phyloP scores from a whole-genome alignment of 2,329 filamentous ascomycete species.

The Camptophora hylomeconis region DNA sequence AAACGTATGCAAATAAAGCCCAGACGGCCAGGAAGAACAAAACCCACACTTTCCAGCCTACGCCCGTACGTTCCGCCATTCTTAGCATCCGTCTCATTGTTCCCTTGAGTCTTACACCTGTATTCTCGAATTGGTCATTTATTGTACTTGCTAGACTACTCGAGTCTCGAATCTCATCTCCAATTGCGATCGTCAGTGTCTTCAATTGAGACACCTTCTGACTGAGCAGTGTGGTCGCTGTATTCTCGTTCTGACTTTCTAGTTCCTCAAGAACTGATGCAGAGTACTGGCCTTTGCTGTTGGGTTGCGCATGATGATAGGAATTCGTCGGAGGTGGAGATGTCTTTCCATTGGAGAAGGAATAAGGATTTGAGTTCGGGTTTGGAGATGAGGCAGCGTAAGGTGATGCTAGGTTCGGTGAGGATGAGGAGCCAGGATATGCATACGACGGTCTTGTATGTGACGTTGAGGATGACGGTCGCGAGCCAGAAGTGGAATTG shows the following conservation, averaged over 20 bases:
- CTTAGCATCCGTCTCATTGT: slow-evolving; percentile 96
- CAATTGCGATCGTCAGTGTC: slow-evolving; percentile 82
- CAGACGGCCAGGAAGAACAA: slow-evolving; percentile 75
- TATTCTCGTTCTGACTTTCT: slow-evolving; percentile 87
- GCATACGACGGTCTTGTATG: slow-evolving; percentile 5
- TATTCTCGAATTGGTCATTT: slow-evolving; percentile 87
- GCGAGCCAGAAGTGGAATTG: no score
- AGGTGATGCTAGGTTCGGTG: slow-evolving; percentile 8
- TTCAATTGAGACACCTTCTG: slow-evolving; percentile 18
- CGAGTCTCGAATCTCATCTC: slow-evolving; percentile 86
- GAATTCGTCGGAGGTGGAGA: slow-evolving; percentile 2
- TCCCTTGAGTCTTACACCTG: slow-evolving; percentile 63
- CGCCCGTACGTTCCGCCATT: slow-evolving; percentile 90
- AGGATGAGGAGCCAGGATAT: slow-evolving; percentile 4
- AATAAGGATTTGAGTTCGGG: slow-evolving; percentile 8
- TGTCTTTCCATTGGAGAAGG: slow-evolving; percentile 7
- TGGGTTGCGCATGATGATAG: slow-evolving; percentile 13
- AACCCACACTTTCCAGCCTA: slow-evolving; percentile 93
- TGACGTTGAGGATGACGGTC: slow-evolving; percentile 15
- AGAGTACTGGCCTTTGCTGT: slow-evolving; percentile 69
- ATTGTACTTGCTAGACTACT: slow-evolving; percentile 84
- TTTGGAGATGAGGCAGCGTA: slow-evolving; percentile 6
- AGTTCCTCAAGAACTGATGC: slow-evolving; percentile 84
- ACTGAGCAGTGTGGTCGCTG: slow-evolving; percentile 30
- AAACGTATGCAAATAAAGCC: slow-evolving; percentile 80